phyloP scores from a whole-genome alignment of 2,329 filamentous ascomycete species.

The Didymella lethalis region DNA sequence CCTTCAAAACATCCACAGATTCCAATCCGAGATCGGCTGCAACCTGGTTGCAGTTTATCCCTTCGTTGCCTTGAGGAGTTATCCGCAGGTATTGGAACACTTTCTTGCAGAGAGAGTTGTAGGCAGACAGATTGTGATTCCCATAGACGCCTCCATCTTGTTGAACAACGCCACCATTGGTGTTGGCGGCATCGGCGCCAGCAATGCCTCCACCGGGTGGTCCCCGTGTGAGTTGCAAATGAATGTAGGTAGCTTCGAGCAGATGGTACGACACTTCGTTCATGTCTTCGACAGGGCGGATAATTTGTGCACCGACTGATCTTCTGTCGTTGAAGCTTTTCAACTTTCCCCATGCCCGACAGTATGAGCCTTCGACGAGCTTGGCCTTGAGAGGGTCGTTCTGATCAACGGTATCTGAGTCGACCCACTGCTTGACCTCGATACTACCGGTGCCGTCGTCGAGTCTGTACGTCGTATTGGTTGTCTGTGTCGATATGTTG shows the following conservation, averaged over 20 bases:
- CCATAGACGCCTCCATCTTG: constrained; percentile 43
- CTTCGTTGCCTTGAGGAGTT: constrained; percentile 77
- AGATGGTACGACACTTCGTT: constrained; percentile 95
- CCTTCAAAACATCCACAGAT: constrained; percentile 73
- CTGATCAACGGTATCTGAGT: constrained; percentile 63
- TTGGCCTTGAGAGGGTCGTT: constrained; percentile 59
- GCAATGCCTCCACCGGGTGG: constrained; percentile 60
- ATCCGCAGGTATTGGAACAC: constrained; percentile 75
- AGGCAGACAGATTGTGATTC: constrained; percentile 46
- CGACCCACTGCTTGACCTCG: constrained; percentile 89
- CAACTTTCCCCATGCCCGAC: constrained; percentile 84
- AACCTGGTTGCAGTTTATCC: constrained; percentile 81
- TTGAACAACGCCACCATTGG: constrained; percentile 34
- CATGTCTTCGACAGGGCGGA: constrained; percentile 81
- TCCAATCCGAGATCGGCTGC: constrained; percentile 71
- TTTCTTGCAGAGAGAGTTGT: constrained; percentile 67
- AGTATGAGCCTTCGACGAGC: constrained; percentile 77
- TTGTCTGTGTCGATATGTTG: constrained; percentile 82
- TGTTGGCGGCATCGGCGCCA: constrained; percentile 48
- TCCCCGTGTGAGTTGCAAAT: constrained; percentile 82
- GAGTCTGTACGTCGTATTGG: constrained; percentile 89
- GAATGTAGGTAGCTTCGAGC: constrained; percentile 87
- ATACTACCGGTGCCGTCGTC: constrained; percentile 94
- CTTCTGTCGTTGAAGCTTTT: constrained; percentile 85
- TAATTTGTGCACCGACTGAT: constrained; percentile 79